A percentile compares a stretch with the other conserved stretches of the same genome.
Evolutionary conservation across 805 yeast genomes (phyloP).

Genomic region (Metschnikowia drakensbergensis): DNA sequence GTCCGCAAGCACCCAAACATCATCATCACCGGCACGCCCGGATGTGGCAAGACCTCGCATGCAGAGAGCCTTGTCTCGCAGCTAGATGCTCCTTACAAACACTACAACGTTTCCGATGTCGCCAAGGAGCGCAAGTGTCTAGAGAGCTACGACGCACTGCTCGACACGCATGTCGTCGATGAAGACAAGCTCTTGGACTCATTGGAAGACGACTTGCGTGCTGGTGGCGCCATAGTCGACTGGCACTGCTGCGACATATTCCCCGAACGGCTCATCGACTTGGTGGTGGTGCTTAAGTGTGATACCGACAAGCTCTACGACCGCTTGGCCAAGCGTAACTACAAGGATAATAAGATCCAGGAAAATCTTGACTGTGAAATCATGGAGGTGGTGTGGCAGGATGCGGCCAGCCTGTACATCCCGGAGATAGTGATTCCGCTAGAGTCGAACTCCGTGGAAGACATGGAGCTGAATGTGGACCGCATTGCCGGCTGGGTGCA

Average conservation of each 20-base stretch:
- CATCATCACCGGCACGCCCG: constrained; percentile 93
- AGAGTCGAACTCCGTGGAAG: constrained; percentile 64
- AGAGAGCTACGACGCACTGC: constrained; percentile 79
- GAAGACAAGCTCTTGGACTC: constrained; percentile 85
- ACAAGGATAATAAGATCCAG: constrained; percentile 74
- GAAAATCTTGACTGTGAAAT: constrained; percentile 96
- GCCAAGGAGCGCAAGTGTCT: constrained; percentile 76
- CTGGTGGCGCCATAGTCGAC: constrained; percentile 88
- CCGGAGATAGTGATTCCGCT: constrained; percentile 81
- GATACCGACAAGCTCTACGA: constrained; percentile 70
- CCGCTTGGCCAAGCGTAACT: constrained; percentile 70
- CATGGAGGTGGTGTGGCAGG: constrained; percentile 86
- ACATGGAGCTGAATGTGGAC: constrained; percentile 78
- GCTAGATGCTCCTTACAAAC: constrained; percentile 42
- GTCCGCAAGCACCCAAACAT: constrained; percentile 54
- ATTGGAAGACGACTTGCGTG: constrained; percentile 68
- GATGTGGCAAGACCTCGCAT: constrained; percentile 83
- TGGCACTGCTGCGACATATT: constrained; percentile 98
- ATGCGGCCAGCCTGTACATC: constrained; percentile 79
- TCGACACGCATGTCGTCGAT: constrained; percentile 86
- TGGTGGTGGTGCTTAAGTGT: constrained; percentile 84
- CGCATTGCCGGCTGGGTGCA: constrained; percentile 72
- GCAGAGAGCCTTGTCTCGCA: constrained; percentile 54
- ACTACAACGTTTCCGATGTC: constrained; percentile 70
- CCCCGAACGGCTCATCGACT: constrained; percentile 88